phyloP scores from a whole-genome alignment of 106 monocot genomes.

The Dendrobium huoshanense region DNA sequence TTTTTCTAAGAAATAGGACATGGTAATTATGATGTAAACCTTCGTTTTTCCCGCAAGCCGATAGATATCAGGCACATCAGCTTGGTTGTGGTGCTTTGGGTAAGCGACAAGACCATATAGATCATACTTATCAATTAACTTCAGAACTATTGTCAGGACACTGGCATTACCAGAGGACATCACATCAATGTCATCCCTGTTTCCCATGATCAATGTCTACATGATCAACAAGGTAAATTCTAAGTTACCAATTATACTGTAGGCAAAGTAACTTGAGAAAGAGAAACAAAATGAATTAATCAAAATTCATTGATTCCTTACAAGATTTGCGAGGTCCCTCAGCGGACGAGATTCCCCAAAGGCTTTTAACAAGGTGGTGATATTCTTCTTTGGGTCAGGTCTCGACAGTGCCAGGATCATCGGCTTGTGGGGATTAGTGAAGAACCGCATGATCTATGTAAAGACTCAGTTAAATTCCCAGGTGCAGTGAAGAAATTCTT shows the following conservation, averaged over 20 bases:
- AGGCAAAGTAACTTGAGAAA: background rate
- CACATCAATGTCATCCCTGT: conserved; percentile 92
- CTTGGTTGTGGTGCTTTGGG: conserved; percentile 87
- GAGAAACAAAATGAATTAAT: background rate
- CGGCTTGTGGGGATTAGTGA: conserved; percentile 97
- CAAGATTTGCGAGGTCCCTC: conserved; percentile 90
- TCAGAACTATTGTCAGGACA: conserved; percentile 82
- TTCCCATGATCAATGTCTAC: conserved; percentile 97
- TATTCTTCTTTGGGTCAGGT: conserved; percentile 95
- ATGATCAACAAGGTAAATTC: background rate
- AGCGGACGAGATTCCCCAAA: conserved; percentile 89
- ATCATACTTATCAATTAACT: conserved; percentile 94
- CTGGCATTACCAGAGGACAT: conserved; percentile 74
- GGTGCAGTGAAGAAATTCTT: background rate
- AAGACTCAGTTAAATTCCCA: background rate
- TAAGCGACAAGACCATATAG: conserved; percentile 84
- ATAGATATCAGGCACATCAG: conserved; percentile 91
- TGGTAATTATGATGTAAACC: conserved; percentile 20
- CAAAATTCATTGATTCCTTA: conserved; percentile 24
- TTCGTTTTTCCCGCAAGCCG: conserved; percentile 86
- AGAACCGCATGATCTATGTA: conserved; percentile 66
- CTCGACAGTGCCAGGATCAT: conserved; percentile 89
- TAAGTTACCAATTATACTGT: background rate
- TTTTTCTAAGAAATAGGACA: background rate
- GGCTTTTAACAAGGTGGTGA: conserved; percentile 92